These are phyloP conservation scores for Agrocybe pediades DNA, from an alignment of 768 basidiomycete genomes.

Conservation along the genomic window DNA sequence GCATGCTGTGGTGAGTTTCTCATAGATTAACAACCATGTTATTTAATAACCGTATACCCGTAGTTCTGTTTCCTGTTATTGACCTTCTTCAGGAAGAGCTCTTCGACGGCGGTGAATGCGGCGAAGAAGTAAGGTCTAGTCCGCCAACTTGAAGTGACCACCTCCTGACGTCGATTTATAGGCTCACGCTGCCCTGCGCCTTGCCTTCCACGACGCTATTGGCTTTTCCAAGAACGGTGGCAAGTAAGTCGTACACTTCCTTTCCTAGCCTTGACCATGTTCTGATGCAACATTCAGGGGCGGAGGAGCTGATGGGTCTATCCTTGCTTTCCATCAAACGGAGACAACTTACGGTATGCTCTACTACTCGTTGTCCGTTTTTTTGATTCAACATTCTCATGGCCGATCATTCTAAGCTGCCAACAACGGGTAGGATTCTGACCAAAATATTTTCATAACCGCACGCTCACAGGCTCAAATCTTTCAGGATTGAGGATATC, in stretches of 20 bases:
- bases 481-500: conserved; percentile 17
- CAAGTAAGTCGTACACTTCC: conserved; percentile 3
- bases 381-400: background rate
- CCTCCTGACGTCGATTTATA: background rate
- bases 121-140: conserved; percentile 27
- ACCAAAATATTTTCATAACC: background rate
- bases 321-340: conserved; percentile 23
- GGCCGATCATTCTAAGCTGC: conserved; percentile 7
- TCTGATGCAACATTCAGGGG: conserved; percentile 6
- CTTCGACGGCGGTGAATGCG: conserved; percentile 32
- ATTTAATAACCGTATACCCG: background rate
- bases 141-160: background rate
- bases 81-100: conserved; percentile 30
- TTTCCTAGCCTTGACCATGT: background rate
- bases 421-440: conserved; percentile 18
- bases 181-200: conserved; percentile 19
- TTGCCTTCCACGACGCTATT: conserved; percentile 18
- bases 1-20: conserved; percentile 15
- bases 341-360: conserved; percentile 17
- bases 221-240: conserved; percentile 21
- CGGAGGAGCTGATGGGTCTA: conserved; percentile 30
- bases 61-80: conserved; percentile 15
- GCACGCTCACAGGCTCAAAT: background rate
- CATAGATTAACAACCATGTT: background rate
- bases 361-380: background rate